Conservation (phyloP, 805 yeast species). For the Crinitomyces ghanaensis region DNA sequence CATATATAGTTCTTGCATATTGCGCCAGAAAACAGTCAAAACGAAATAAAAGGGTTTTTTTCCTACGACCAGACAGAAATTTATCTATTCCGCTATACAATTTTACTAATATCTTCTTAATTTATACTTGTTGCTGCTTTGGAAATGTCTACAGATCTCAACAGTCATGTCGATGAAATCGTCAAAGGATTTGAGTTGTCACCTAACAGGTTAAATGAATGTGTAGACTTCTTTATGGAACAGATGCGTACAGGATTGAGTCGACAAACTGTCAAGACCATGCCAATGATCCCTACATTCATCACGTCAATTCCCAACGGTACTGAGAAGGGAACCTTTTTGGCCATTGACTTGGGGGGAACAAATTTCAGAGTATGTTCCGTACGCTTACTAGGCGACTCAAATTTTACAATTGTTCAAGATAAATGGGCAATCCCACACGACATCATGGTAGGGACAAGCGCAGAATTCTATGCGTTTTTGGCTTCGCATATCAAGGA, state of each 20-base stretch:
- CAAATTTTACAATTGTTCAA: conserved; percentile 68
- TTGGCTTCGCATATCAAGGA: conserved; percentile 58
- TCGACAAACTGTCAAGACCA: conserved; percentile 15
- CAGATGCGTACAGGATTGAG: conserved; percentile 24
- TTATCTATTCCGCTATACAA: no score
- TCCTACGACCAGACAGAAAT: no score
- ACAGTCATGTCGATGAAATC: conserved; percentile 9
- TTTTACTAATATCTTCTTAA: no score
- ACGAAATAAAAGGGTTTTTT: conserved; percentile 1
- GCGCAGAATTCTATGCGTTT: conserved; percentile 59
- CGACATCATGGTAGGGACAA: conserved; percentile 53
- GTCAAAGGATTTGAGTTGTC: conserved; percentile 16
- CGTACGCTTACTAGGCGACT: conserved; percentile 47
- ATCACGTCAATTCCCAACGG: conserved; percentile 84
- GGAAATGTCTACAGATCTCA: no score
- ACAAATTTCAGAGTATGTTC: conserved; percentile 94
- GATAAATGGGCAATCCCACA: conserved; percentile 69
- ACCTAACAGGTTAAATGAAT: conserved; percentile 14
- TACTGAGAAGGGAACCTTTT: conserved; percentile 62
- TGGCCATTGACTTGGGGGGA: conserved; percentile 95
- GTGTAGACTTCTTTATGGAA: conserved; percentile 17
- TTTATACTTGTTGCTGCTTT: no score
- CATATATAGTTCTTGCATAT: no score
- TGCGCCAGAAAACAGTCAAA: conserved; percentile 1
- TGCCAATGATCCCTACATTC: conserved; percentile 79